Base-by-base conservation (phyloP, 331 rosid species). In the Acacia pycnantha region DNA sequence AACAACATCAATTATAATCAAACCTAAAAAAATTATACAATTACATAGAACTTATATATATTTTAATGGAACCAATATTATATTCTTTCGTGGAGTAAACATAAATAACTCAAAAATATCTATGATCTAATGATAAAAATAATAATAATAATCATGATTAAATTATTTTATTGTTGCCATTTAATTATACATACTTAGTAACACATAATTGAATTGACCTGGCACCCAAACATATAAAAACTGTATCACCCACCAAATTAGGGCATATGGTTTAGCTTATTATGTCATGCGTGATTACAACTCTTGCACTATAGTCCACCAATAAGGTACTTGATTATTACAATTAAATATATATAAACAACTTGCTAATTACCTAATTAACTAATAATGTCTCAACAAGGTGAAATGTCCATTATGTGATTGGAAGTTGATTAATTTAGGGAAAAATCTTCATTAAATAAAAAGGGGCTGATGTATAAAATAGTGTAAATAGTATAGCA, bases 371-470 rank as follows among this genome's bases (percentile, higher is more conserved):
- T 64, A 64, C 22, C 27, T 18, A 37, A 67, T n/a, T 70, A 70
- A 70, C 21, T 11, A 70, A 64, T 29, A 29, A 16, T 47, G 66
- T 76, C 47, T 4, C 8, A 81, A 78, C 75, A 33, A 79, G 80
- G 80, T 86, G 70, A 58, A 47, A 22, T 70, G 79, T 82, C 82
- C 5, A 51, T 71, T 24, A n/a, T n/a, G 22, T 64, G 13, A 77
- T 48, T 79, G 79, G 75, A 79, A 15, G 71, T 65, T 44, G 62
- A 59, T 21, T 83, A 58, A 44, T 59, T 77, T 48, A 77, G 56
- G 24, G 7, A 19, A 82, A 85, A 79, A 82, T 79, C 89, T 79
- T 26, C 1, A 75, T 29, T 62, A 79, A 76, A 79, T 24, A 82
- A 79, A 26, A 37, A 27, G 68, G 18, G 24, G 33, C 2, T 59